These are phyloP conservation scores for Melastoma candidum DNA, from an alignment of 441 rosid genomes.

Conservation along the genomic window DNA sequence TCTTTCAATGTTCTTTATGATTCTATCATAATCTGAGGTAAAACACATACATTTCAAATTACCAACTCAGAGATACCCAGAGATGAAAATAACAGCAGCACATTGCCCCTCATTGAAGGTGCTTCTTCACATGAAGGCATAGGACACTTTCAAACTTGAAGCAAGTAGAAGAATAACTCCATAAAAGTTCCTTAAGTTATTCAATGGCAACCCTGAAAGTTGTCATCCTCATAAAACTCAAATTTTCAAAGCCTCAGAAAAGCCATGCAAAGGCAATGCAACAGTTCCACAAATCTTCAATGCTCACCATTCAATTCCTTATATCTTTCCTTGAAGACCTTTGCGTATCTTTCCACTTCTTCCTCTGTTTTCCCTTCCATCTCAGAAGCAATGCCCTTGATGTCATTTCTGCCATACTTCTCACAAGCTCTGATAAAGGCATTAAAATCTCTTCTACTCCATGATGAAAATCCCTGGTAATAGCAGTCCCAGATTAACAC, in stretches of 20 bases:
- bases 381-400: conserved; percentile 74
- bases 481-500: not conserved
- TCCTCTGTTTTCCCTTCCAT: conserved; percentile 94
- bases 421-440: too few relatives aligned
- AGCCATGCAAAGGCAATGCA: too few relatives aligned
- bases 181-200: too few relatives aligned
- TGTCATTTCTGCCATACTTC: conserved; percentile 14
- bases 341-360: conserved; percentile 92
- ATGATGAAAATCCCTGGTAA: conserved; percentile 82
- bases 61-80: not conserved
- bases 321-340: conserved; percentile 71
- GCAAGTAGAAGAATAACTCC: too few relatives aligned
- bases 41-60: not conserved
- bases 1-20: conserved; percentile 94
- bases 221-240: too few relatives aligned
- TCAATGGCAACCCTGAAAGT: too few relatives aligned
- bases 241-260: too few relatives aligned
- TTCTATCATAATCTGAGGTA: conserved; percentile 76
- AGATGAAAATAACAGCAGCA: not conserved
- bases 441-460: conserved; percentile 66
- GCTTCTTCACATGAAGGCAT: too few relatives aligned
- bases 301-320: conserved; percentile 79
- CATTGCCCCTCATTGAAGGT: too few relatives aligned
- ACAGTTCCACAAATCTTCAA: not conserved
- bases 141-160: too few relatives aligned